Conservation (phyloP, 257 asterid genomes). For the Solanum clarkiae region DNA sequence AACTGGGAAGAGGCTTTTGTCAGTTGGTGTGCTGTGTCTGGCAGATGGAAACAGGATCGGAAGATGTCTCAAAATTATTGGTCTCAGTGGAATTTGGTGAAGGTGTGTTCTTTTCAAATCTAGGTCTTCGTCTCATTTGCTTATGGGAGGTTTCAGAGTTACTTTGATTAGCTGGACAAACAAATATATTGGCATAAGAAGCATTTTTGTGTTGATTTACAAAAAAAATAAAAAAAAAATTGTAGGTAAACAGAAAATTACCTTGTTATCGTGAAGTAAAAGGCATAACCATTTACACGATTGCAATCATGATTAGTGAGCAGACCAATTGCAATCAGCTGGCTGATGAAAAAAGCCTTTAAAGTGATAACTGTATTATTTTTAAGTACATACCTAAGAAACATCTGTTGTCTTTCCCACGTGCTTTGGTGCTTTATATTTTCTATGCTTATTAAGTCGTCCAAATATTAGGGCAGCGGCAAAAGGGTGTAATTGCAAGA, state of each 20-base stretch:
- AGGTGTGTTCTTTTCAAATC: conserved; percentile 40
- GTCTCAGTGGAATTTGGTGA: conserved; percentile 74
- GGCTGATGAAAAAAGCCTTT: background rate
- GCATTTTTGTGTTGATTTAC: background rate
- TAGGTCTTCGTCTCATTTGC: background rate
- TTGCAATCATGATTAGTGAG: too few relatives aligned
- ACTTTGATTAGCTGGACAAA: background rate
- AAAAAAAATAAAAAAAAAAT: background rate
- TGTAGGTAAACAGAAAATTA: background rate
- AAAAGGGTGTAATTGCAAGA: conserved; percentile 86
- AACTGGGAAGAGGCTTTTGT: conserved; percentile 88
- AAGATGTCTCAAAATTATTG: conserved; percentile 40
- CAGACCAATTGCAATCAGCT: background rate
- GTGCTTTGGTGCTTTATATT: background rate
- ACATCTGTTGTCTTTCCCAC: background rate
- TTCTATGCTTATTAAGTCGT: conserved; percentile 26
- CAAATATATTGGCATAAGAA: background rate
- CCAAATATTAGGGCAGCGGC: conserved; percentile 91
- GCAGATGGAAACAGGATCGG: conserved; percentile 41
- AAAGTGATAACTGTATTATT: background rate
- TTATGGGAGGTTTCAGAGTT: background rate
- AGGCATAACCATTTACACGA: background rate
- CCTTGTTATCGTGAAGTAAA: background rate
- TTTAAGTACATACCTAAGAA: background rate
- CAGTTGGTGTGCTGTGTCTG: conserved; percentile 56